phyloP scores from a whole-genome alignment of 306 rosid species.

The Rosa chinensis region DNA sequence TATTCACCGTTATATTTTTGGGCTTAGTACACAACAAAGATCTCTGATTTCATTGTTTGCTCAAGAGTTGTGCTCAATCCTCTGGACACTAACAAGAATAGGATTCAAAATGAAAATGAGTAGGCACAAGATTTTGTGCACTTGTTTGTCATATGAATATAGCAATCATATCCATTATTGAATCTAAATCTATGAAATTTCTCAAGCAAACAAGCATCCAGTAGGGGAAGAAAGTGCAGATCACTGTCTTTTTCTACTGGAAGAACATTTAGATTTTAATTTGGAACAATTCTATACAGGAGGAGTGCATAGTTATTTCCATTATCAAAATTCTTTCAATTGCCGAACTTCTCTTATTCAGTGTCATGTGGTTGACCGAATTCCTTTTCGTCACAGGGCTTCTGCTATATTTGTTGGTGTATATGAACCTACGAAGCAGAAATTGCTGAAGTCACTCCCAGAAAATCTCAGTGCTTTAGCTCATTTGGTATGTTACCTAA shows the following conservation, averaged over 20 bases:
- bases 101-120: neutral
- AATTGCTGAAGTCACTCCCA: conserved; percentile 55
- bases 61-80: neutral
- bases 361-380: conserved; percentile 4
- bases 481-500: conserved; percentile 58
- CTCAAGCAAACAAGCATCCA: neutral
- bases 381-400: conserved; percentile 49
- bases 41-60: neutral
- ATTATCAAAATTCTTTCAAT: neutral
- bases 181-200: neutral
- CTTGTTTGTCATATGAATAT: neutral
- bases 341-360: conserved; percentile 20
- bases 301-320: neutral
- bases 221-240: neutral
- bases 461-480: conserved; percentile 71
- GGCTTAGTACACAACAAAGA: neutral
- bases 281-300: neutral
- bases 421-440: conserved; percentile 77
- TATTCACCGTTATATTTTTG: neutral
- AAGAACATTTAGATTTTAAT: neutral
- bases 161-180: neutral
- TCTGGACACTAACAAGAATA: neutral
- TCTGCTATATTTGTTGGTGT: conserved; percentile 82
- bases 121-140: neutral
- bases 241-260: neutral